A percentile compares a stretch with the other conserved stretches of the same genome.
These are phyloP conservation scores for Arabis hirsuta DNA, from an alignment of 345 rosid genomes.

Conservation along the genomic window DNA sequence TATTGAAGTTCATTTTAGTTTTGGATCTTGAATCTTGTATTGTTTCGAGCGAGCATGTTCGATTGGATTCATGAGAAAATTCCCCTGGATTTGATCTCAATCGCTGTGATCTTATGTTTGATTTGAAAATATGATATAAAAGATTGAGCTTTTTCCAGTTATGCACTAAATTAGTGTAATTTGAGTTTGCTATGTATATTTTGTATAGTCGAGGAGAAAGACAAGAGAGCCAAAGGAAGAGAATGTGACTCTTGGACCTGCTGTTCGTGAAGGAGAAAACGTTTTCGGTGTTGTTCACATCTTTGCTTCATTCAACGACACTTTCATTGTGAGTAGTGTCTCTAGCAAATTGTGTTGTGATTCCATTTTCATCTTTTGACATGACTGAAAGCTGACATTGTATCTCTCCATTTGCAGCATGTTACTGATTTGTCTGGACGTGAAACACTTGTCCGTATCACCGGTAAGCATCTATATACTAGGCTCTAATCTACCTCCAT, in stretches of 20 bases:
- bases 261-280: constrained; percentile 76
- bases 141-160: not conserved
- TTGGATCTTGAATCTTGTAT: not conserved
- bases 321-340: constrained; percentile 68
- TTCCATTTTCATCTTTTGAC: not conserved
- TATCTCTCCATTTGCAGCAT: constrained; percentile 51
- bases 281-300: constrained; percentile 90
- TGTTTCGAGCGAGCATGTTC: not conserved
- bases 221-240: constrained; percentile 89
- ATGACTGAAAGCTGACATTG: constrained; percentile 1
- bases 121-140: too few relatives aligned
- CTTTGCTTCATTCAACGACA: constrained; percentile 88
- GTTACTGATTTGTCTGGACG: constrained; percentile 89
- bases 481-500: not conserved
- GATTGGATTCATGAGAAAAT: not conserved
- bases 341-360: not conserved
- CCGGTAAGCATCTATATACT: constrained; percentile 48
- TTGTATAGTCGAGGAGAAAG: constrained; percentile 68
- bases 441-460: constrained; percentile 85
- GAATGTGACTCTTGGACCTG: constrained; percentile 75
- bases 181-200: not conserved
- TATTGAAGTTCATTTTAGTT: not conserved
- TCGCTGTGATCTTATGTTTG: not conserved
- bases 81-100: not conserved
- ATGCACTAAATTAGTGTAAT: not conserved